Conservation (phyloP, 139 green algal genomes). For the Chlamydomonas urium region DNA sequence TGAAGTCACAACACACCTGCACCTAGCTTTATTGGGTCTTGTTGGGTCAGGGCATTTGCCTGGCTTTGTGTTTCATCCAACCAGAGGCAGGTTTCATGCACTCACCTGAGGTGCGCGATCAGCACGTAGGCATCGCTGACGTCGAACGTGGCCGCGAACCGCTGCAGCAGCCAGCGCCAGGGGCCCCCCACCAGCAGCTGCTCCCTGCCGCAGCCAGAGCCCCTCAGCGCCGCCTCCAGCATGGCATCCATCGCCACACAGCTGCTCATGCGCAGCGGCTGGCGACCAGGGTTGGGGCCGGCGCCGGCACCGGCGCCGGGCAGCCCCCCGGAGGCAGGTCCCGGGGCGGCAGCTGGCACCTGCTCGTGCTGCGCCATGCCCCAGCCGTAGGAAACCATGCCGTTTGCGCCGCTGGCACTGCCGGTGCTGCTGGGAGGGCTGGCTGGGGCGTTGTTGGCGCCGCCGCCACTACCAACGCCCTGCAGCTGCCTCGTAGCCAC, state of each 20-base stretch:
- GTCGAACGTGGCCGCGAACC: slow-evolving; percentile 34
- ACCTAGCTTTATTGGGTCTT: too few relatives aligned
- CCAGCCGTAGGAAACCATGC: too few relatives aligned
- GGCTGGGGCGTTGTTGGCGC: too few relatives aligned
- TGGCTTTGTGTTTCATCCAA: too few relatives aligned
- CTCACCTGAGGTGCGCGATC: slow-evolving; percentile 40
- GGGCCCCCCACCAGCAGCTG: slow-evolving; percentile 31
- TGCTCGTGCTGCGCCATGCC: too few relatives aligned
- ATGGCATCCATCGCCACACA: slow-evolving; percentile 36
- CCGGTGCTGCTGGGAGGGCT: too few relatives aligned
- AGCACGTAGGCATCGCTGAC: slow-evolving; percentile 34
- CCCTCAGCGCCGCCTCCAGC: slow-evolving; percentile 33
- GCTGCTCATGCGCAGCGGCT: slow-evolving; percentile 29
- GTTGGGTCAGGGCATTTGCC: too few relatives aligned
- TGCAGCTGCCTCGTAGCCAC: too few relatives aligned
- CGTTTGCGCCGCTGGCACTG: too few relatives aligned
- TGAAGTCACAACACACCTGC: too few relatives aligned
- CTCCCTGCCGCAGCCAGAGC: slow-evolving; percentile 6
- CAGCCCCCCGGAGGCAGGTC: background rate
- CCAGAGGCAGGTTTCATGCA: background rate
- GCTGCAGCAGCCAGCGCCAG: slow-evolving; percentile 40
- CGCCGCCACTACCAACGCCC: too few relatives aligned
- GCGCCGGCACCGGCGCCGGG: background rate
- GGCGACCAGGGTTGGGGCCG: background rate
- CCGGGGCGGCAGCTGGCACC: background rate